Base-by-base conservation (phyloP, 2,329 filamentous ascomycete species). In the Neobulgaria alba region DNA sequence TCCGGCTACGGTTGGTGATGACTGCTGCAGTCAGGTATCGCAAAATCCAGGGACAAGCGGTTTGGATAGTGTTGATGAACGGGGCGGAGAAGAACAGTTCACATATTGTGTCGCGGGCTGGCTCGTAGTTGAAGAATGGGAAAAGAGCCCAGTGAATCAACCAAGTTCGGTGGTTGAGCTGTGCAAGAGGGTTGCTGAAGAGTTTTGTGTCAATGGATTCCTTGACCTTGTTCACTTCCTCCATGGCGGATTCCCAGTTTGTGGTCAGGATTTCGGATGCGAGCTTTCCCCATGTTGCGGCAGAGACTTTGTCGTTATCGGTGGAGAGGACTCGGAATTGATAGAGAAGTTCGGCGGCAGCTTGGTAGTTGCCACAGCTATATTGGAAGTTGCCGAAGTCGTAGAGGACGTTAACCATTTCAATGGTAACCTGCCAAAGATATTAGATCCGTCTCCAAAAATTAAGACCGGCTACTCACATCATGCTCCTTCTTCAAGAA, bases 61-160 rank as follows among this genome's bases (percentile, higher is more conserved):
- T 95, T 75, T 98, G 92, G 64, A 98, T 95, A 57, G 90, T 96
- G 78, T 96, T 98, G 79, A 98, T 98, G 75, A 87, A 98, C 57
- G 87, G 77, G 51, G 89, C 85, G 50, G 85, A 93, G 77, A 98
- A 96, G 75, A 95, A 92, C 63, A 96, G 80, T 57, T 98, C 92
- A 60, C 92, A 86, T 57, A 98, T 77, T 55, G 79, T 77, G 61
- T 98, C 92, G 59, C 90, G 87, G 44, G 87, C 86, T 52, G 79
- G 75, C 59, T 96, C 90, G 69, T 86, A 82, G 79, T 98, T 96
- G 78, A 96, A 98, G 69, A 95, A 89, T 48, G 92, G 90, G 78
- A 96, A 98, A 47, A 98, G 81, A 33, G 86, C 82, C 89, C 92
- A 98, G 83, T 98, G 92, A 57, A 95, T 84, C 58, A 98, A 74